Conservation (phyloP, 345 rosid genomes). For the Hevea brasiliensis region DNA sequence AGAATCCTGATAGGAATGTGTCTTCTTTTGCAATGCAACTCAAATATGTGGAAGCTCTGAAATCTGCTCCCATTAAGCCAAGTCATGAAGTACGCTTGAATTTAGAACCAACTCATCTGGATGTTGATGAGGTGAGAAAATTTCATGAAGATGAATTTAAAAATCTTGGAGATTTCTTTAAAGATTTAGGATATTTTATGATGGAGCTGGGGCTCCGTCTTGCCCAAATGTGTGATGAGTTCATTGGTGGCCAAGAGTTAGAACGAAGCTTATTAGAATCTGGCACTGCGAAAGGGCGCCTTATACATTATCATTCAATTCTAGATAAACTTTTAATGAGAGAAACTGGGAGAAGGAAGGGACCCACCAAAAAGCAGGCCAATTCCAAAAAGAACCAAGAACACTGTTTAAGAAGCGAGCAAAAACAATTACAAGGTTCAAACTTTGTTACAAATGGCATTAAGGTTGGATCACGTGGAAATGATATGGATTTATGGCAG, state of each 20-base stretch:
- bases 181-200: conserved; percentile 75
- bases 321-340: conserved; percentile 45
- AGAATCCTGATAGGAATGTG: conserved; percentile 71
- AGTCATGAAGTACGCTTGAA: conserved; percentile 5
- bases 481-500: conserved; percentile 62
- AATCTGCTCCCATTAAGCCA: conserved; percentile 24
- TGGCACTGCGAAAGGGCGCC: conserved; percentile 75
- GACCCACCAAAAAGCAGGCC: conserved; percentile 27
- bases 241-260: conserved; percentile 67
- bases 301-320: conserved; percentile 81
- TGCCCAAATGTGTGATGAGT: conserved; percentile 71
- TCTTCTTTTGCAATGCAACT: conserved; percentile 85
- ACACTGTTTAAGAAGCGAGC: conserved; percentile 17
- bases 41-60: conserved; percentile 36
- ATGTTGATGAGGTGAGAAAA: conserved; percentile 16
- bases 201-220: conserved; percentile 65
- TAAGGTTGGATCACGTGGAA: conserved; percentile 24
- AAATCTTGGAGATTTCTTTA: conserved; percentile 51
- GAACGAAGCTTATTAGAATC: conserved; percentile 72
- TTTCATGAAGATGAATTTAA: conserved; percentile 41
- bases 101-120: conserved; percentile 20
- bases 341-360: conserved; percentile 38
- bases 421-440: conserved; percentile 16
- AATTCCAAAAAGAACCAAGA: conserved; percentile 18
- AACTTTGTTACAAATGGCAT: conserved; percentile 22